Conservation (phyloP, 2,329 filamentous ascomycete genomes). For the Stagonosporopsis chrysanthemi region DNA sequence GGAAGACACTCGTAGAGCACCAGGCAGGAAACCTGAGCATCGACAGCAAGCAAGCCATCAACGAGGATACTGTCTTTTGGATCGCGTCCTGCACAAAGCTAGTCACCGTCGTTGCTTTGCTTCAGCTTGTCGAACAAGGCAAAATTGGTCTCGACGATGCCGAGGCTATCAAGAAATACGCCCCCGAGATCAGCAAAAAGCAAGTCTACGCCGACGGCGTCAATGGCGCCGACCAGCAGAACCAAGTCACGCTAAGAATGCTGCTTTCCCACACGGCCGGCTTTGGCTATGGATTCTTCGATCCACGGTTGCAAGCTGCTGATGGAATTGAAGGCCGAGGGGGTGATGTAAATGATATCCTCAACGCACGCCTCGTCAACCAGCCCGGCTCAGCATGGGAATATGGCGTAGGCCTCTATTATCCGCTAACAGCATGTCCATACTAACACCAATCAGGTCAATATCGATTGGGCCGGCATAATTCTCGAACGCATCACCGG, state of each 20-base stretch:
- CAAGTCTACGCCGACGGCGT: conserved; percentile 50
- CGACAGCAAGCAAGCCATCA: conserved; percentile 60
- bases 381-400: conserved; percentile 70
- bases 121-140: conserved; percentile 50
- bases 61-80: conserved; percentile 67
- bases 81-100: conserved; percentile 61
- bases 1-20: conserved; percentile 52
- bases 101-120: conserved; percentile 41
- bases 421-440: no score
- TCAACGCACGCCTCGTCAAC: conserved; percentile 63
- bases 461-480: conserved; percentile 60
- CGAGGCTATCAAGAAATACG: conserved; percentile 40
- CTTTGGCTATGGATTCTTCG: conserved; percentile 59
- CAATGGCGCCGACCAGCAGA: conserved; percentile 49
- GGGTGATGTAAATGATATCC: conserved; percentile 60
- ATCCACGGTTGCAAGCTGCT: conserved; percentile 53
- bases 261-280: conserved; percentile 60
- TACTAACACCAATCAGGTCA: conserved; percentile 49
- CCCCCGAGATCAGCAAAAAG: conserved; percentile 51
- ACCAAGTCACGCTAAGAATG: conserved; percentile 60
- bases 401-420: conserved; percentile 54
- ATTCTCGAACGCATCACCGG: conserved; percentile 56
- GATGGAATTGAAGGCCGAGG: conserved; percentile 66
- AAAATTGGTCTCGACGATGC: conserved; percentile 47
- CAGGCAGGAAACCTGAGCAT: conserved; percentile 53